These are phyloP conservation scores for Globisporangium solare DNA, from an alignment of 352 stramenopile genomes.

Conservation along the genomic window DNA sequence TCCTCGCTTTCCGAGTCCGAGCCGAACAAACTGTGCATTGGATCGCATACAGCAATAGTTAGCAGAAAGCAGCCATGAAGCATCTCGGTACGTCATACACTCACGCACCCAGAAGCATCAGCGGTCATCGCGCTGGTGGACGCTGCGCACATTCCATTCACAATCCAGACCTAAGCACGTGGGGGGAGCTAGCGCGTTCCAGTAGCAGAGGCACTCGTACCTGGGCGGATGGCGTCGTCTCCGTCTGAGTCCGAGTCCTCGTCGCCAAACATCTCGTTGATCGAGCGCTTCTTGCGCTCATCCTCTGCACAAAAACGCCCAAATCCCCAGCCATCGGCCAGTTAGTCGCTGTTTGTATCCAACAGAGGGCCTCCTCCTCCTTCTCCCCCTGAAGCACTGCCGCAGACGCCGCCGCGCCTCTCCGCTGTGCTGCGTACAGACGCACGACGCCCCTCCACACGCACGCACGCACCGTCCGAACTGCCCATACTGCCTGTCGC, in stretches of 20 bases:
- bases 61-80: no score
- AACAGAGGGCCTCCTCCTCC: neutral
- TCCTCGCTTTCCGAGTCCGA: slow-evolving; percentile 86
- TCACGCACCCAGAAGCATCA: slow-evolving; percentile 60
- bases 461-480: neutral
- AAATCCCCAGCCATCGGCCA: neutral
- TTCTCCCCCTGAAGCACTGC: neutral
- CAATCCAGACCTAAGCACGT: neutral
- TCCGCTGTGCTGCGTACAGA: neutral
- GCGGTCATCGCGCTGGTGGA: slow-evolving; percentile 41
- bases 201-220: slow-evolving; percentile 17
- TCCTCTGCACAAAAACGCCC: slow-evolving; percentile 41
- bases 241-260: slow-evolving; percentile 75
- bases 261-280: slow-evolving; percentile 87
- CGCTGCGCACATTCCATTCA: slow-evolving; percentile 12
- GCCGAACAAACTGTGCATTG: slow-evolving; percentile 55
- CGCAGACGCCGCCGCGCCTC: neutral
- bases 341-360: neutral
- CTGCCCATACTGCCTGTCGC: neutral
- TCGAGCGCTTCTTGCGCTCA: slow-evolving; percentile 79
- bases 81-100: neutral
- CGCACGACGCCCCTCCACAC: neutral
- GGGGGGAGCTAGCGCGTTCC: neutral
- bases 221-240: slow-evolving; percentile 43
- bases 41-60: neutral